Evolutionary conservation across 2,329 filamentous ascomycete genomes (phyloP), one percentile per base, ranked within the genome.

Genomic region (Cladophialophora yegresii): DNA sequence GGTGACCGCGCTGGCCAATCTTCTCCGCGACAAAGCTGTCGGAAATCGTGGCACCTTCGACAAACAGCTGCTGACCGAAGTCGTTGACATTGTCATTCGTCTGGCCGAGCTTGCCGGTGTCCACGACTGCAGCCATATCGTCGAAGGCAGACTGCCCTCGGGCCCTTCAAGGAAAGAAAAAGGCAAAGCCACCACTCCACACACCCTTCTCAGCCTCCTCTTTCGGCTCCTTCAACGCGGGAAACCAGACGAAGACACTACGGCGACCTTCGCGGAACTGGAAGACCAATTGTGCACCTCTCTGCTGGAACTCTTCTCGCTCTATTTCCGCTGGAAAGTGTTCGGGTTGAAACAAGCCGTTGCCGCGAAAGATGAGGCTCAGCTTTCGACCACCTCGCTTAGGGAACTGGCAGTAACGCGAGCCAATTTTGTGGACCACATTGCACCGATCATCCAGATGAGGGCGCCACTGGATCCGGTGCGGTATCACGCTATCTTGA

Each of bases 301-400:
- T 71, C 89, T 92, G 32, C 89, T 96, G 72, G 89, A 90, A 69
- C 84, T 88, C 1, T 83, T 89, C 57, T 83, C 92, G 54, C 92
- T 96, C 77, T 98, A 97, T 78, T 96, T 97, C 74, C 91, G 96
- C 87, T 99, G 95, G 95, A 93, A 95, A 74, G 84, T 89, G 23
- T 85, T 86, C 59, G 81, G 83, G 58, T 73, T 91, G 65, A 80
- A 82, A 67, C 80, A 82, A 60, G 76, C 83, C 16, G 76, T 91
- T 40, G 78, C 82, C 16, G 72, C 77, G 9, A 81, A 82, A 28
- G 83, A 86, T 50, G 82, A 80, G 70, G 77, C 83, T 23, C 79
- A 80, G 0, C 88, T 89, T 73, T 80, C 84, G 64, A 83, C 81
- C 26, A 85, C 87, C 64, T 81, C 91, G 49, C 87, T 91, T 51